These are phyloP conservation scores for Acer saccharum DNA, from an alignment of 345 rosid genomes.

Conservation along the genomic window DNA sequence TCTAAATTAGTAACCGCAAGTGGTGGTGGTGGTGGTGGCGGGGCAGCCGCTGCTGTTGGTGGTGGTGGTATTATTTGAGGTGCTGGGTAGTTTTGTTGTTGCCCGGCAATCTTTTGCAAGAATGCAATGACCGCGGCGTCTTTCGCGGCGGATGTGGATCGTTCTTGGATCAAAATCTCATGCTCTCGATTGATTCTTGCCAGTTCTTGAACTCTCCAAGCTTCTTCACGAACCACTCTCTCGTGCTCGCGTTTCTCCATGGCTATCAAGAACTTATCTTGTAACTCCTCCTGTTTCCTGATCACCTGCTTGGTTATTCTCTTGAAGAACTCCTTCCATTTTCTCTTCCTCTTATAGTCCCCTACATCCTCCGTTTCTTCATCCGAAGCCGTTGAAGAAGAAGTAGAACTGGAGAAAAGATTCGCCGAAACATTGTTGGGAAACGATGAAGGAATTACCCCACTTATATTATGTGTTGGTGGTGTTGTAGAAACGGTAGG, in stretches of 20 bases:
- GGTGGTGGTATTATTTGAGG: background rate
- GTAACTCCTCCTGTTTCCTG: slow-evolving; percentile 52
- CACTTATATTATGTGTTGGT: slow-evolving; percentile 18
- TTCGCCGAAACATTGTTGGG: slow-evolving; percentile 31
- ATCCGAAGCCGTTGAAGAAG: slow-evolving; percentile 75
- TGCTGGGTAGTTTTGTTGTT: slow-evolving; percentile 24
- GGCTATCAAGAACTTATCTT: slow-evolving; percentile 43
- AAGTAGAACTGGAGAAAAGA: slow-evolving; percentile 58
- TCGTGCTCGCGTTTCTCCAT: slow-evolving; percentile 47
- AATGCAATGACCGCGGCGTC: slow-evolving; percentile 52
- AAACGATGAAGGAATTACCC: slow-evolving; percentile 16
- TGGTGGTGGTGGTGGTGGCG: background rate
- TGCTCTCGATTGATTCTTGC: slow-evolving; percentile 45
- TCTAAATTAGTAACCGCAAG: background rate
- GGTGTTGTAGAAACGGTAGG: slow-evolving; percentile 1
- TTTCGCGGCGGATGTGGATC: slow-evolving; percentile 40
- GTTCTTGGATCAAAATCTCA: slow-evolving; percentile 46
- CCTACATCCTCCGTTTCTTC: slow-evolving; percentile 32
- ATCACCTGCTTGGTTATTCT: slow-evolving; percentile 48
- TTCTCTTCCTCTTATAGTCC: slow-evolving; percentile 48
- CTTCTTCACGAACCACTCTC: slow-evolving; percentile 41
- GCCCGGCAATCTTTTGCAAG: slow-evolving; percentile 48
- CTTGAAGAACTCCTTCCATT: slow-evolving; percentile 66
- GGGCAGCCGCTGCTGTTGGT: background rate
- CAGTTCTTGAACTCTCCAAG: slow-evolving; percentile 55